Conservation (phyloP, 1,284 basidiomycete genomes). For the Cryptococcus deneoformans region DNA sequence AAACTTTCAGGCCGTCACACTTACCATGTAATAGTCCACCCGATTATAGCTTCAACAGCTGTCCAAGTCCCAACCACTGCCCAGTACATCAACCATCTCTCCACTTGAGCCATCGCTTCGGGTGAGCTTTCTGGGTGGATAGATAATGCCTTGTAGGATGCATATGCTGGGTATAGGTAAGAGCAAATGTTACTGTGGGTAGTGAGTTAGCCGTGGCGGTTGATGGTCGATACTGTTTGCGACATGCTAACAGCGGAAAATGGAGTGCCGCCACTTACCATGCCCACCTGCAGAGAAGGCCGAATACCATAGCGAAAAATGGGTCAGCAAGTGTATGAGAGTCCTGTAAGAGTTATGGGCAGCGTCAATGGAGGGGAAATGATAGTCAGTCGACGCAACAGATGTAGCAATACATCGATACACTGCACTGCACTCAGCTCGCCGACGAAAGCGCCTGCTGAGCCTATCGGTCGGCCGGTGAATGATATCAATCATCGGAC, state of each 20-base stretch:
- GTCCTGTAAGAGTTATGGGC: background rate
- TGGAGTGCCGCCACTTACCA: conserved; percentile 7
- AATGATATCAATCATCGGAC: background rate
- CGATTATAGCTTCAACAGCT: conserved; percentile 64
- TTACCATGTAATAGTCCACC: conserved; percentile 69
- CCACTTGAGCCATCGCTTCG: conserved; percentile 56
- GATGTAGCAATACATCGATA: background rate
- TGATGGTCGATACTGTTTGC: too few species aligned
- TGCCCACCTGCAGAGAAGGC: conserved; percentile 10
- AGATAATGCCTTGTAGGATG: conserved; percentile 54
- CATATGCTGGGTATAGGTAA: conserved; percentile 51
- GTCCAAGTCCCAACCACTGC: conserved; percentile 61
- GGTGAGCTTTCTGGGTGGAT: conserved; percentile 59
- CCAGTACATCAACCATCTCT: conserved; percentile 53
- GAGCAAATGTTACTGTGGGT: conserved; percentile 33
- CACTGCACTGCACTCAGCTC: background rate
- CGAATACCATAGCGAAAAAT: conserved; percentile 9
- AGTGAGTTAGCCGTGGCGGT: too few species aligned
- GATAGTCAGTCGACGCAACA: background rate
- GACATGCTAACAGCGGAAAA: background rate
- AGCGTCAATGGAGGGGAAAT: background rate
- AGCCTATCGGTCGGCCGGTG: too few species aligned
- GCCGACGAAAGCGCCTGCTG: too few species aligned
- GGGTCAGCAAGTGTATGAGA: background rate
- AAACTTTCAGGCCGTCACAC: conserved; percentile 26